Evolutionary conservation across 768 basidiomycete species (phyloP).

Genomic region (Pleurotus sapidus): DNA sequence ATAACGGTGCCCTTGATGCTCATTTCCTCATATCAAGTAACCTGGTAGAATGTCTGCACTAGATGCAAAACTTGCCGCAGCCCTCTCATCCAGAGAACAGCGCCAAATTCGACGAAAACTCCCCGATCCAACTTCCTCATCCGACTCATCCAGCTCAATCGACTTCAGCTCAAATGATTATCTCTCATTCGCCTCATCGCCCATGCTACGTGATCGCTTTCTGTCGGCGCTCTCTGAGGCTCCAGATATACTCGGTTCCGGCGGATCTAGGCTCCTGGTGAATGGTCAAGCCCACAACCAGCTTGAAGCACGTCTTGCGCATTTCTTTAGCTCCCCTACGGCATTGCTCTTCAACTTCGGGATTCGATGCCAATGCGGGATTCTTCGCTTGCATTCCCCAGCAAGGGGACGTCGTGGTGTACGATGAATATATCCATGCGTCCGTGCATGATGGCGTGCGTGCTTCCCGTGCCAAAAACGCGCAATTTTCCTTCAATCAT

Average conservation of each 20-base stretch:
- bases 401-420: slow-evolving; percentile 69
- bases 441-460: slow-evolving; percentile 89
- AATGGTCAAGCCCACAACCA: slow-evolving; percentile 66
- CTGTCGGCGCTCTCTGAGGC: slow-evolving; percentile 46
- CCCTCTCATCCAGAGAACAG: slow-evolving; percentile 61
- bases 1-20: slow-evolving; percentile 4
- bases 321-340: slow-evolving; percentile 57
- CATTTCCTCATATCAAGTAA: slow-evolving; percentile 8
- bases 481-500: slow-evolving; percentile 59
- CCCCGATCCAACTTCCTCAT: slow-evolving; percentile 48
- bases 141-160: slow-evolving; percentile 30
- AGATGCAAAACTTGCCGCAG: slow-evolving; percentile 37
- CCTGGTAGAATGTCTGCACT: slow-evolving; percentile 19
- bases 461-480: slow-evolving; percentile 45
- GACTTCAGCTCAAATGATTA: slow-evolving; percentile 95
- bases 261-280: slow-evolving; percentile 84
- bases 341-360: slow-evolving; percentile 90
- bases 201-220: slow-evolving; percentile 53
- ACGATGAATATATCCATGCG: slow-evolving; percentile 89
- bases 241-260: slow-evolving; percentile 76
- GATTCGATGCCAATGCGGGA: slow-evolving; percentile 89
- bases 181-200: slow-evolving; percentile 72
- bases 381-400: slow-evolving; percentile 84
- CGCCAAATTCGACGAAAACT: slow-evolving; percentile 71
- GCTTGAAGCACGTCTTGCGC: slow-evolving; percentile 67